Conservation (phyloP, 1,139 yeast species). For the Pichia kudriavzevii region DNA sequence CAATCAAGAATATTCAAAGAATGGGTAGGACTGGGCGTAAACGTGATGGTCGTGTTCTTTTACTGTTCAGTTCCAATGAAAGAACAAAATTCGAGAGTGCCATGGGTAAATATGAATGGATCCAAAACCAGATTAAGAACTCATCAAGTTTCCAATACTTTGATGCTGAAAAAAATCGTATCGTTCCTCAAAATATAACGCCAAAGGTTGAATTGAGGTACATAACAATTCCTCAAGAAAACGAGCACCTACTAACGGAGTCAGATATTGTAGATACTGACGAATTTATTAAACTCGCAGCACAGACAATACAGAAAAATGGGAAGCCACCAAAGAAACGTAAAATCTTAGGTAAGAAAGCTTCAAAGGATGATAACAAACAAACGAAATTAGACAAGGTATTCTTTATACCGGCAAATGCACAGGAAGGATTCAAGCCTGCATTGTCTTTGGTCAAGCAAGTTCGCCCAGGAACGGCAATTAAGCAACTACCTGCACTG, state of each 20-base stretch:
- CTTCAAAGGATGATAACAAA: conserved; percentile 18
- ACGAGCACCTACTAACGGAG: conserved; percentile 30
- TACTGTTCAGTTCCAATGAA: conserved; percentile 74
- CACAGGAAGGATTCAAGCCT: conserved; percentile 56
- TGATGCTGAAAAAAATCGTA: conserved; percentile 37
- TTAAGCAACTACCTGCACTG: neutral
- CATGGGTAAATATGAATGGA: conserved; percentile 71
- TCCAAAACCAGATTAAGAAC: conserved; percentile 45
- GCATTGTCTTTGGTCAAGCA: conserved; percentile 47
- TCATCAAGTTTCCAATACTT: conserved; percentile 36
- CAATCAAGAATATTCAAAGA: conserved; percentile 87
- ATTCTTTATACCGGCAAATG: conserved; percentile 78
- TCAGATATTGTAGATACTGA: conserved; percentile 47
- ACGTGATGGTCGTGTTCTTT: conserved; percentile 76
- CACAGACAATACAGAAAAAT: conserved; percentile 24
- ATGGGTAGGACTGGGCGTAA: conserved; percentile 99
- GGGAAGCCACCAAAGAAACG: conserved; percentile 24
- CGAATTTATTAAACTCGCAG: conserved; percentile 60
- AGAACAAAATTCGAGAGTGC: conserved; percentile 75
- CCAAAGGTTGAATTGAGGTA: conserved; percentile 52
- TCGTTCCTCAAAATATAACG: conserved; percentile 48
- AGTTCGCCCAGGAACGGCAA: conserved; percentile 1
- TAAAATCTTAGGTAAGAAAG: neutral
- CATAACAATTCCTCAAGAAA: conserved; percentile 67
- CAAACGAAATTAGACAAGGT: conserved; percentile 30